Conservation (phyloP, 257 asterid genomes). For the Vinca minor region DNA sequence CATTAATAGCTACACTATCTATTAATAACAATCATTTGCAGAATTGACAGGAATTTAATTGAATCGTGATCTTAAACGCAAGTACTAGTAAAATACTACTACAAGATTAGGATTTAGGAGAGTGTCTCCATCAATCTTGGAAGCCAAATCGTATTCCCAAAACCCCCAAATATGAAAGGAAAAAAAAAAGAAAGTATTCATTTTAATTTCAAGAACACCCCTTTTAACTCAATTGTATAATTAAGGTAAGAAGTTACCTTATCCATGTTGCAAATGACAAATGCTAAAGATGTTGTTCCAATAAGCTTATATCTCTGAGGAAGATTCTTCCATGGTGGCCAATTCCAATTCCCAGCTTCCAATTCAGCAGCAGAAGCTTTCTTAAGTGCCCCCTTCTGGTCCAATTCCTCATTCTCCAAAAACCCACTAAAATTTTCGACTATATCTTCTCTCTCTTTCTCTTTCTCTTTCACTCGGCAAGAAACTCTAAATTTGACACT, state of each 20-base stretch:
- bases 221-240: background rate
- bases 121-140: too few species aligned
- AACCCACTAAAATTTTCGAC: slow-evolving; percentile 39
- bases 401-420: slow-evolving; percentile 37
- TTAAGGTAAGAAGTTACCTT: too few species aligned
- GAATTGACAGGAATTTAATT: background rate
- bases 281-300: slow-evolving; percentile 89
- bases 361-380: slow-evolving; percentile 17
- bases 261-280: slow-evolving; percentile 93
- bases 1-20: too few species aligned
- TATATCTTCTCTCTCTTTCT: slow-evolving; percentile 37
- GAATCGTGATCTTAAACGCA: background rate
- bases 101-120: background rate
- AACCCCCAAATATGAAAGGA: too few species aligned
- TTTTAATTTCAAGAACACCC: background rate
- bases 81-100: too few species aligned
- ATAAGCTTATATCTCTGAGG: slow-evolving; percentile 85
- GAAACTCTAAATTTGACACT: slow-evolving; percentile 27
- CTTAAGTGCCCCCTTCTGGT: slow-evolving; percentile 25
- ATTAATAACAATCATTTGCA: background rate
- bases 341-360: slow-evolving; percentile 45
- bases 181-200: too few species aligned
- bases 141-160: too few species aligned
- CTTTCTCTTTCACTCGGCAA: slow-evolving; percentile 66
- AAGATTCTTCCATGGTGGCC: slow-evolving; percentile 88